These are phyloP conservation scores for Citrullus amarus DNA, from an alignment of 306 rosid species.

Conservation along the genomic window DNA sequence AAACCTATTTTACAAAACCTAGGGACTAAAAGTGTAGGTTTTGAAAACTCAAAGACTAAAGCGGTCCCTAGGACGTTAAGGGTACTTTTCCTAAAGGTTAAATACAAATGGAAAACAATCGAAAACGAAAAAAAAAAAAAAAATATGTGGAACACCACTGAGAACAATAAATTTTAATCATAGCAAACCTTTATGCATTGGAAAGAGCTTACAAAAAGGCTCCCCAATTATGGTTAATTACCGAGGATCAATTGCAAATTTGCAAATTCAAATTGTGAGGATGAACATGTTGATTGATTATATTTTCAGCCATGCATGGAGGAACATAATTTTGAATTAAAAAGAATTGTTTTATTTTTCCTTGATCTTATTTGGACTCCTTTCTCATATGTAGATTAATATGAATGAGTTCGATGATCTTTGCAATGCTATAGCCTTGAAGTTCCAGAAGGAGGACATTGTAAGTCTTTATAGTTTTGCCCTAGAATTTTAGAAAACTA, in stretches of 20 bases:
- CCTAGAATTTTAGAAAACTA: conserved; percentile 13
- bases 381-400: conserved; percentile 47
- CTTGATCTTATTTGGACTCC: not conserved
- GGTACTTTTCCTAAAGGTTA: not conserved
- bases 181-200: not conserved
- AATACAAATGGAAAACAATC: not conserved
- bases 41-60: not conserved
- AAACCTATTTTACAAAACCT: too few species aligned
- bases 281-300: not conserved
- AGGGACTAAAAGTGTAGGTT: not conserved
- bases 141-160: not conserved
- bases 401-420: conserved; percentile 76
- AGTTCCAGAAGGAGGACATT: conserved; percentile 66
- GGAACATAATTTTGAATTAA: not conserved
- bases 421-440: conserved; percentile 86
- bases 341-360: not conserved
- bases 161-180: not conserved
- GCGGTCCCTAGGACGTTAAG: not conserved
- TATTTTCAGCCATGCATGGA: not conserved
- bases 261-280: not conserved
- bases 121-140: not conserved
- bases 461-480: conserved; percentile 34
- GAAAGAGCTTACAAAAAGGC: not conserved
- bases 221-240: not conserved
- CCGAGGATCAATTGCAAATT: not conserved